A percentile compares a stretch with the other conserved stretches of the same genome.
Evolutionary conservation across 1,284 basidiomycete genomes (phyloP).

Genomic region (Ganoderma sinense): DNA sequence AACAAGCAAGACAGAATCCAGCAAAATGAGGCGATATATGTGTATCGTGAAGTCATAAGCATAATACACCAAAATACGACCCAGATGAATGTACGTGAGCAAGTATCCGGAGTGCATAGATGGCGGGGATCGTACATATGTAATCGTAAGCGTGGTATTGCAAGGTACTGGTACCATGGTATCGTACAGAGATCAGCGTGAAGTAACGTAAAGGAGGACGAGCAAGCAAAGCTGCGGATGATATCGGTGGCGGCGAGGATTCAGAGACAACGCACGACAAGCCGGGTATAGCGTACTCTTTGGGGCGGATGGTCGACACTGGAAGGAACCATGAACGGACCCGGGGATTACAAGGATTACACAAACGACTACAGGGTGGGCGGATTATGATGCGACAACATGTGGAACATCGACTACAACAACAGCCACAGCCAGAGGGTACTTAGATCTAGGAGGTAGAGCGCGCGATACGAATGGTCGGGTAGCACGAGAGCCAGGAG

Average conservation of each 20-base stretch:
- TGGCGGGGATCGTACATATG: background rate
- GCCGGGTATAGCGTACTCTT: constrained; percentile 21
- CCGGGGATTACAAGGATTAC: constrained; percentile 13
- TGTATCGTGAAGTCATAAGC: background rate
- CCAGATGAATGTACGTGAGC: background rate
- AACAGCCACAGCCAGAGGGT: constrained; percentile 5
- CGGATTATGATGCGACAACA: background rate
- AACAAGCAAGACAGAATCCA: background rate
- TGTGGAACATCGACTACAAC: constrained; percentile 13
- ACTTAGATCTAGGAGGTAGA: constrained; percentile 2
- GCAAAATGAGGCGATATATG: background rate
- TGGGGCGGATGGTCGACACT: background rate
- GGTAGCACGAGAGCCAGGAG: constrained; percentile 17
- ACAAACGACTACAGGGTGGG: constrained; percentile 10
- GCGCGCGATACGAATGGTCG: background rate
- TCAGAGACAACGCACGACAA: background rate
- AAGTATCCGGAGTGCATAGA: background rate
- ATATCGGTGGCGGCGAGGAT: background rate
- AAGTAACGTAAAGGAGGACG: background rate
- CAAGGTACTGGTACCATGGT: background rate
- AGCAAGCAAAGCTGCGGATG: background rate
- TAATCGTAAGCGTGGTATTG: constrained; percentile 1
- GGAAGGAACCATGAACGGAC: background rate
- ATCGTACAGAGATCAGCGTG: background rate
- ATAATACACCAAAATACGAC: background rate